These are phyloP conservation scores for Cladorrhinum samala DNA, from an alignment of 495 filamentous ascomycete species.

Conservation along the genomic window DNA sequence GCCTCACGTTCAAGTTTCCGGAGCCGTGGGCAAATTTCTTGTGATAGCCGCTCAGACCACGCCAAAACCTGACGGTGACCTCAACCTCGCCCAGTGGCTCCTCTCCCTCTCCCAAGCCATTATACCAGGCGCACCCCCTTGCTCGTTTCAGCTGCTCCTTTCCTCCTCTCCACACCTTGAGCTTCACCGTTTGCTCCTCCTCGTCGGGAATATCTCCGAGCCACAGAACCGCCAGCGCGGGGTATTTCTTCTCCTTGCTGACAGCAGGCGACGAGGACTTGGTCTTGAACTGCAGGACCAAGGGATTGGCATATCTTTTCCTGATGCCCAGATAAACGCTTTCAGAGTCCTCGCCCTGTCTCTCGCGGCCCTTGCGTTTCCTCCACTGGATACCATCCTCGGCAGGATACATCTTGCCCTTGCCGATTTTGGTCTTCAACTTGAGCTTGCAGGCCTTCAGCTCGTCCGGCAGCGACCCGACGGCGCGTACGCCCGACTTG, in stretches of 20 bases:
- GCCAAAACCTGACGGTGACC: conserved; percentile 49
- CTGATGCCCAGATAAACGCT: conserved; percentile 49
- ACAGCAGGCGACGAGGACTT: conserved; percentile 37
- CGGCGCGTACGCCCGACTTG: conserved; percentile 27
- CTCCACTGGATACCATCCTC: conserved; percentile 14
- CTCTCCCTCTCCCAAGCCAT: conserved; percentile 36
- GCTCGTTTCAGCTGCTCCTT: conserved; percentile 42
- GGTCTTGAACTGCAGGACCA: conserved; percentile 54
- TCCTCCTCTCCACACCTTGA: conserved; percentile 53
- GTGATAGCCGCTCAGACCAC: conserved; percentile 53
- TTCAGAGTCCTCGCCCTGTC: conserved; percentile 30
- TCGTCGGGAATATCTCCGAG: conserved; percentile 60
- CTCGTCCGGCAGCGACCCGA: conserved; percentile 33
- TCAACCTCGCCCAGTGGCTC: conserved; percentile 51
- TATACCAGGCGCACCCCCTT: conserved; percentile 31
- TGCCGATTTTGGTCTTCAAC: conserved; percentile 46
- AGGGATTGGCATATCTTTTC: conserved; percentile 53
- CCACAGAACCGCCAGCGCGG: conserved; percentile 61
- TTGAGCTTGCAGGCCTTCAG: conserved; percentile 47
- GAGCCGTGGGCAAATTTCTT: conserved; percentile 40
- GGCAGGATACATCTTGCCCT: conserved; percentile 48
- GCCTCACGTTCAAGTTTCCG: conserved; percentile 43
- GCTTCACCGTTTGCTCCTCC: conserved; percentile 45
- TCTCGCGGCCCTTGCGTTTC: conserved; percentile 10
- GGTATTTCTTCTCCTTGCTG: conserved; percentile 39